Percentiles rank a stretch among this genome's conserved stretches.
Evolutionary conservation across 2,329 filamentous ascomycete species (phyloP).

Genomic region (Dothiorella sarmentorum): DNA sequence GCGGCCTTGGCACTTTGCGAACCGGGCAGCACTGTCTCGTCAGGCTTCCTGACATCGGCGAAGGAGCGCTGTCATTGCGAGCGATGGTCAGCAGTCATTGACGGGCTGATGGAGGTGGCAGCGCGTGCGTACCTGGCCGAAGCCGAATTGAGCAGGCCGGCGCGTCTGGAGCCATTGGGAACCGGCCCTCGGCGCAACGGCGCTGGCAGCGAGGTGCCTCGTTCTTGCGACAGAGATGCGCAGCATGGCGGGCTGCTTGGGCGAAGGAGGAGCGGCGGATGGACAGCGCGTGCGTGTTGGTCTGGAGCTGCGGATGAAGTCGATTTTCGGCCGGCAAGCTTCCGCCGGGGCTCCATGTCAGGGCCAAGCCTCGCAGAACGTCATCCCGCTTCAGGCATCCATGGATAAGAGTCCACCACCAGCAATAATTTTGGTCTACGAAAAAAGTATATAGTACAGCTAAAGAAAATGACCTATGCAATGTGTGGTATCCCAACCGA

Average conservation of each 20-base stretch:
- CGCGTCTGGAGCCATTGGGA: slow-evolving; percentile 45
- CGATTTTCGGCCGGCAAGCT: slow-evolving; percentile 19
- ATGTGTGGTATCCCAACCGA: slow-evolving; percentile 10
- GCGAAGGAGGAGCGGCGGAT: slow-evolving; percentile 16
- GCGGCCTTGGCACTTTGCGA: slow-evolving; percentile 19
- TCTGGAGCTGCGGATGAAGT: slow-evolving; percentile 13
- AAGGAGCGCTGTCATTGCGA: slow-evolving; percentile 45
- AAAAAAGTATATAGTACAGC: slow-evolving; percentile 1
- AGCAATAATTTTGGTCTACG: not conserved
- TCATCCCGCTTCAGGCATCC: slow-evolving; percentile 11
- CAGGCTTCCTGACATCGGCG: slow-evolving; percentile 46
- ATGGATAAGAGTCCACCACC: not conserved
- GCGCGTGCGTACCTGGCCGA: slow-evolving; percentile 17
- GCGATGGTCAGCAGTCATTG: slow-evolving; percentile 40
- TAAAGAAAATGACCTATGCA: not conserved
- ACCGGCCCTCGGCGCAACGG: slow-evolving; percentile 35
- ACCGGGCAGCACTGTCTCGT: slow-evolving; percentile 36
- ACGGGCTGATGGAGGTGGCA: slow-evolving; percentile 40
- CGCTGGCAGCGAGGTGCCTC: slow-evolving; percentile 41
- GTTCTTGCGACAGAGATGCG: slow-evolving; percentile 51
- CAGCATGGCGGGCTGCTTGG: slow-evolving; percentile 51
- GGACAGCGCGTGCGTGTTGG: slow-evolving; percentile 12
- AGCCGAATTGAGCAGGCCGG: slow-evolving; percentile 21
- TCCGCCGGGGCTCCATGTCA: slow-evolving; percentile 13
- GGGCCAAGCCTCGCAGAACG: slow-evolving; percentile 6